phyloP scores from a whole-genome alignment of 176 grass and related monocot genomes.

The Musa beccarii region DNA sequence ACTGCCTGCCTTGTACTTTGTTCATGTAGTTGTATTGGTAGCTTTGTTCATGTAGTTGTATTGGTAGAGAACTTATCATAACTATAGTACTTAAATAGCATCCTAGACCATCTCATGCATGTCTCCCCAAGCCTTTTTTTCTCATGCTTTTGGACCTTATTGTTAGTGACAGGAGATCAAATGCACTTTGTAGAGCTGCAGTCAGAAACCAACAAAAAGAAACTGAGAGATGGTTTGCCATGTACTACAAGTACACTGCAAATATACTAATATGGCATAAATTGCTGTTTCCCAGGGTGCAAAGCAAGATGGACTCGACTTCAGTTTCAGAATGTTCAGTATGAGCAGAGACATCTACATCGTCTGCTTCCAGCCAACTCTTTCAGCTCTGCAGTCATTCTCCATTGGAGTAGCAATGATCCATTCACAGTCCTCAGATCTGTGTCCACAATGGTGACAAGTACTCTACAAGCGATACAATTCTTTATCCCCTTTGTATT shows the following conservation, averaged over 20 bases:
- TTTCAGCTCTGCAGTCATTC: slow-evolving; percentile 62
- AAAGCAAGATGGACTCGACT: slow-evolving; percentile 25
- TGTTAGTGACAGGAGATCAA: too few species aligned
- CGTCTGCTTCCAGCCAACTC: slow-evolving; percentile 40
- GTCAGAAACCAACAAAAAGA: too few species aligned
- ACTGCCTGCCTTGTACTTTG: background rate
- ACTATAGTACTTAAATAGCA: too few species aligned
- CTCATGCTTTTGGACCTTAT: too few species aligned
- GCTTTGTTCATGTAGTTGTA: background rate
- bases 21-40: background rate
- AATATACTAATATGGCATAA: background rate
- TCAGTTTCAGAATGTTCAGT: slow-evolving; percentile 41
- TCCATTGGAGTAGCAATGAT: slow-evolving; percentile 45
- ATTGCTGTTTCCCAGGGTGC: slow-evolving; percentile 31
- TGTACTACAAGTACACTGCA: background rate
- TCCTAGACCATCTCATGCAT: too few species aligned
- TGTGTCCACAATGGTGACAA: slow-evolving; percentile 32
- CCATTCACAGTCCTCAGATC: slow-evolving; percentile 42
- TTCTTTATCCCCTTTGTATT: background rate
- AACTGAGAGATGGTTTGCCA: too few species aligned
- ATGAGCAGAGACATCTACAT: slow-evolving; percentile 41
- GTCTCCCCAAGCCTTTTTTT: too few species aligned
- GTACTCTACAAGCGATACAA: too few species aligned
- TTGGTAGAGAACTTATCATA: background rate
- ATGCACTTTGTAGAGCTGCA: too few species aligned